Conservation (phyloP, 75 land plant species). For the Sequoiadendron giganteum region DNA sequence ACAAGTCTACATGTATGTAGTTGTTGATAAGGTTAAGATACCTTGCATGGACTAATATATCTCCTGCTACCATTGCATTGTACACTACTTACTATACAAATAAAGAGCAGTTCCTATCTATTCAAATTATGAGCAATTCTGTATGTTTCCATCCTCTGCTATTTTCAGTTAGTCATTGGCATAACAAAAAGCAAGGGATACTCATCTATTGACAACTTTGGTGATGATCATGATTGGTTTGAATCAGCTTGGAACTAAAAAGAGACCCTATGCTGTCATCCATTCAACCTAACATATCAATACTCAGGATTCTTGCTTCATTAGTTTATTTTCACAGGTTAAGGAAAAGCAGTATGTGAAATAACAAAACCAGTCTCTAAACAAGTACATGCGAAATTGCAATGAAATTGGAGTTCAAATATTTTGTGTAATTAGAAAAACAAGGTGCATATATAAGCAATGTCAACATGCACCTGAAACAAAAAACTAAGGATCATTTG, state of each 20-base stretch:
- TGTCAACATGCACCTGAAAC: not conserved
- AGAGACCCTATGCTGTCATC: not conserved
- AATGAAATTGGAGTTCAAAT: not conserved
- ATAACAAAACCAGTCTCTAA: not conserved
- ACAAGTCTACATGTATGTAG: too few relatives aligned
- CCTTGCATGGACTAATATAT: too few relatives aligned
- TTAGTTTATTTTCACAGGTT: not conserved
- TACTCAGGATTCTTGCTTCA: not conserved
- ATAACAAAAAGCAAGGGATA: too few relatives aligned
- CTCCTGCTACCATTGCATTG: too few relatives aligned
- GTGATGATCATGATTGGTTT: not conserved
- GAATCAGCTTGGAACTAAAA: too few relatives aligned
- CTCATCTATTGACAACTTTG: not conserved
- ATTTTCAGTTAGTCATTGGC: too few relatives aligned
- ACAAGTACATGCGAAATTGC: not conserved
- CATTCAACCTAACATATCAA: not conserved
- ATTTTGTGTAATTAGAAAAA: not conserved
- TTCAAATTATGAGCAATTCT: too few relatives aligned
- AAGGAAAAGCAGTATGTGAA: not conserved
- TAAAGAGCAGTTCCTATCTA: too few relatives aligned
- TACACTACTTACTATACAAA: too few relatives aligned
- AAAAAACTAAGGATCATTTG: not conserved
- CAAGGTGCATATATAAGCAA: not conserved
- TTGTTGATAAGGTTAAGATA: too few relatives aligned
- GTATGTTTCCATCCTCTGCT: too few relatives aligned